Evolutionary conservation across 257 asterid species (phyloP), one percentile per base, ranked within the genome.

Genomic region (Solanum piurae): DNA sequence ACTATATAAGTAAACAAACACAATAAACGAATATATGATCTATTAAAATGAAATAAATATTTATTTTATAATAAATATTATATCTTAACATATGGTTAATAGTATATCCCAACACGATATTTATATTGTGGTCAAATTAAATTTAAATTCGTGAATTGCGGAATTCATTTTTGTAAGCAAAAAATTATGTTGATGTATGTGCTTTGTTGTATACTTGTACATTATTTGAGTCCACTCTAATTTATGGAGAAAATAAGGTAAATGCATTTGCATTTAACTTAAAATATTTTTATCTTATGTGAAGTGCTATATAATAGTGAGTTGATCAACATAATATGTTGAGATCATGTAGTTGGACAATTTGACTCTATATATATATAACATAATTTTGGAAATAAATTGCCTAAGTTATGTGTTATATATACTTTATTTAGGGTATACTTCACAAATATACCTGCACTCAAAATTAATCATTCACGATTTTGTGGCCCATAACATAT

Each of bases 101-200:
- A 38, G 42, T 38, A 38, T 38, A 37, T 37, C 40, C 40, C 11
- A 38, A 38, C 3, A 8, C 42, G 9, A 38, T 40, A 40, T 40
- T 40, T 40, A 40, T 40, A 40, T 68, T 68, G 10, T 0, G 5
- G 6, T 25, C 13, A 7, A 4, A 66, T 25, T 69, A 29, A 64
- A 13, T 14, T 7, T 31, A 4, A 9, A 68, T 6, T 68, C 0
- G 0, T 2, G 5, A 2, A 27, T 12, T 12, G 0, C 0, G 14
- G 3, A 14, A 7, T 3, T 7, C 0, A 27, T 68, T 27, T n/a
- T 3, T 62, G 3, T 2, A 23, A 11, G 13, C 6, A 23, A 4
- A 0, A 11, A 11, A 3, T 9, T 0, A 42, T 42, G 52, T 44
- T 44, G 52, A 44, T 44, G 5, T 1, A 44, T 11, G 52, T 44